Conservation (phyloP, 31 red algal genomes). For the Porphyra umbilicalis region DNA sequence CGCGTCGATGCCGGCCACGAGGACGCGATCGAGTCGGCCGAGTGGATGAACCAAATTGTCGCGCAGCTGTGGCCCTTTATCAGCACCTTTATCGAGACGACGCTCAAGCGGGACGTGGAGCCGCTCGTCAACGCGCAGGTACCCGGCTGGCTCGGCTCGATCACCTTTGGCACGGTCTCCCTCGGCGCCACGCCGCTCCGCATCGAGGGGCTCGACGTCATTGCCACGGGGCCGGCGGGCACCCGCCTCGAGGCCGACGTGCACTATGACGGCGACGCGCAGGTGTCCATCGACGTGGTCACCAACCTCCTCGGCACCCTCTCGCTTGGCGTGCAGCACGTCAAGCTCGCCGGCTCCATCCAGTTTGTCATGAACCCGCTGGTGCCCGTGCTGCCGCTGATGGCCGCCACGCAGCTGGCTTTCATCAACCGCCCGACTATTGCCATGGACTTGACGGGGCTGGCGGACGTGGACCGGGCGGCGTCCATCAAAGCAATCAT, state of each 20-base stretch:
- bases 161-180: slow-evolving; percentile 71
- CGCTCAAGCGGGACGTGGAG: slow-evolving; percentile 56
- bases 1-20: not conserved
- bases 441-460: slow-evolving; percentile 61
- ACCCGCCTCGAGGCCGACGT: slow-evolving; percentile 63
- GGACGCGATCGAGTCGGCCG: slow-evolving; percentile 40
- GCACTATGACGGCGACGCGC: slow-evolving; percentile 63
- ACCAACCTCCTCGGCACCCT: slow-evolving; percentile 11
- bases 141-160: slow-evolving; percentile 42
- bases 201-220: slow-evolving; percentile 11
- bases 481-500: slow-evolving; percentile 45
- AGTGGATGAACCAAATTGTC: slow-evolving; percentile 70
- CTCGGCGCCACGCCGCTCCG: slow-evolving; percentile 57
- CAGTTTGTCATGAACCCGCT: slow-evolving; percentile 49
- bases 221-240: slow-evolving; percentile 6
- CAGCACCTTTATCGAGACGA: slow-evolving; percentile 29
- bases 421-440: slow-evolving; percentile 66
- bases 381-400: slow-evolving; percentile 32
- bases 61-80: slow-evolving; percentile 61
- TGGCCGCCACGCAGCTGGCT: slow-evolving; percentile 52
- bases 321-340: slow-evolving; percentile 36
- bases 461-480: slow-evolving; percentile 59
- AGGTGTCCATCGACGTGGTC: slow-evolving; percentile 36
- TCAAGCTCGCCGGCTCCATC: slow-evolving; percentile 55
- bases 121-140: slow-evolving; percentile 67